Base-by-base conservation (phyloP, 306 rosid species). In the Ormosia semicastrata region DNA sequence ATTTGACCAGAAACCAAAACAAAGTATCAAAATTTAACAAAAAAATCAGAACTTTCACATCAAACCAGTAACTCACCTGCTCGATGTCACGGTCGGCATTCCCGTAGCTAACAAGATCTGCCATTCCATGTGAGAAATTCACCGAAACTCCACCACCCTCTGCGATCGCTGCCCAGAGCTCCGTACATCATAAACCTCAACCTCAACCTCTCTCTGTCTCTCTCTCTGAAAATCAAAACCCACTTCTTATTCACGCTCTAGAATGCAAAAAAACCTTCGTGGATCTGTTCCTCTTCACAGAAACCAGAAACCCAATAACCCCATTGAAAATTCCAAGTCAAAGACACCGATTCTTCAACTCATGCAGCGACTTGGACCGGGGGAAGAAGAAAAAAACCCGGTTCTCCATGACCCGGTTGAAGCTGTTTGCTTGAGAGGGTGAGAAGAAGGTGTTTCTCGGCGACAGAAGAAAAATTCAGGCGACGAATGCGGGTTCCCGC, bases 121-220 rank as follows among this genome's bases (percentile, higher is more conserved):
- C 98, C 98, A 95, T 95, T 95, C 99, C 94, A 95, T 92, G 98
- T 89, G 97, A 87, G 89, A 82, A 88, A 95, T 78, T 91, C 82
- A 86, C 94, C 88, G 81, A 83, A 91, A 91, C 91, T 76, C 97
- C 99, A 89, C 99, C 98, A 87, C 92, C 99, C 95, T 89, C 88
- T 90, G 81, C 86, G 92, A 90, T 92, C 94, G 89, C 90, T 88
- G 53, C 91, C 77, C 83, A 91, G 87, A 86, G 91, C 87, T 77
- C 98, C 96, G 99, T 89, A 93, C 99, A 95, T 95, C 92, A 88
- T 95, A 93, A 83, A 88, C 83, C 65, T 88, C 85, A 63, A 78
- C 90, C 88, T 50, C 78, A 40, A 37, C 81, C 82, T 37, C 59
- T 32, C 12, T 41, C 70, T 71, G 79, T 54, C 85, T 52, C 59